phyloP scores from a whole-genome alignment of 2,329 filamentous ascomycete species.

The Xylariales sp. region DNA sequence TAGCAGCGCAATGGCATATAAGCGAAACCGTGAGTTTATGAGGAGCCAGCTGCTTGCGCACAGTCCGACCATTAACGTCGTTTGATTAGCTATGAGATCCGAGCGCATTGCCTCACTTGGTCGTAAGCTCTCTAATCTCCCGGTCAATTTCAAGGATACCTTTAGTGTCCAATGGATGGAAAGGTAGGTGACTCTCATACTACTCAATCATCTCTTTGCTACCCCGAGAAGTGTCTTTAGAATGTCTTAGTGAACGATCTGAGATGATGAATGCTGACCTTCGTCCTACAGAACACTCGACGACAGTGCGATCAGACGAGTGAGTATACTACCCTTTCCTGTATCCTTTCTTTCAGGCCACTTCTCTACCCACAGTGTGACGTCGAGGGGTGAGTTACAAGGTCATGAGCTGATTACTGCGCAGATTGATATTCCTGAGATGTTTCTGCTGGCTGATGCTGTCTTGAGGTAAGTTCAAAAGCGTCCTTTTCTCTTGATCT shows the following conservation, averaged over 20 bases:
- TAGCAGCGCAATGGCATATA: conserved; percentile 59
- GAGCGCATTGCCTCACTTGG: conserved; percentile 30
- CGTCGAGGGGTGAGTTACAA: too few species aligned
- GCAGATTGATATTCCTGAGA: conserved; percentile 13
- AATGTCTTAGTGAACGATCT: not conserved
- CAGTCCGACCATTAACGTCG: too few species aligned
- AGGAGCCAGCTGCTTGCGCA: too few species aligned
- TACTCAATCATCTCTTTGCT: too few species aligned
- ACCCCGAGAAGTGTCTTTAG: too few species aligned
- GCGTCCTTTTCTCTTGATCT: too few species aligned
- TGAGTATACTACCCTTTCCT: too few species aligned
- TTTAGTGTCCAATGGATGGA: conserved; percentile 67
- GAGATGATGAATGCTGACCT: not conserved
- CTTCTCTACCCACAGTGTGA: too few species aligned
- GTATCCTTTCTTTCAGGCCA: too few species aligned
- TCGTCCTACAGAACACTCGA: conserved; percentile 64
- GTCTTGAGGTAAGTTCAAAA: too few species aligned
- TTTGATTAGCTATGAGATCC: conserved; percentile 23
- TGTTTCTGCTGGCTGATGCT: conserved; percentile 64
- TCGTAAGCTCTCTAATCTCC: conserved; percentile 27
- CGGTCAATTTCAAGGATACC: conserved; percentile 54
- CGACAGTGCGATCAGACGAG: conserved; percentile 66
- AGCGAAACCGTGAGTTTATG: conserved; percentile 51
- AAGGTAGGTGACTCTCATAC: too few species aligned
- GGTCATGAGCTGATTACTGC: not conserved